phyloP scores from a whole-genome alignment of 2,329 filamentous ascomycete species.

The Septoria petroselini region DNA sequence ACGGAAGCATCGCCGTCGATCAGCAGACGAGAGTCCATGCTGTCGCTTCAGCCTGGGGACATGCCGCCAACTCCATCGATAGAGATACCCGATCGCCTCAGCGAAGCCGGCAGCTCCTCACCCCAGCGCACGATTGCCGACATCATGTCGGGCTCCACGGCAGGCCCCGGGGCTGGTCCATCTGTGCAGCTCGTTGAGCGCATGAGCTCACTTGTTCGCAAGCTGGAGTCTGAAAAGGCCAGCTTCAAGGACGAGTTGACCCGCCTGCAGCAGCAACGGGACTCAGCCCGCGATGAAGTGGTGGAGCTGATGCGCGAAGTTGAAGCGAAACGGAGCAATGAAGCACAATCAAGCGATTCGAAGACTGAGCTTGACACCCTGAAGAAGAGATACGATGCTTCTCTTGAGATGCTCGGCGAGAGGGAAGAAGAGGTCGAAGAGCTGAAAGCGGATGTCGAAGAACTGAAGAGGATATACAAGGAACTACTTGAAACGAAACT shows the following conservation, averaged over 20 bases:
- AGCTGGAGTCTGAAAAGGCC: constrained; percentile 88
- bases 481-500: constrained; percentile 69
- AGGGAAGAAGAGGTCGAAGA: constrained; percentile 95
- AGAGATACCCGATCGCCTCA: constrained; percentile 48
- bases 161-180: constrained; percentile 70
- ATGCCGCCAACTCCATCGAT: constrained; percentile 48
- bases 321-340: constrained; percentile 64
- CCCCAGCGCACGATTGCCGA: constrained; percentile 66
- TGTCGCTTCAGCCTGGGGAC: constrained; percentile 34
- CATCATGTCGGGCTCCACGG: constrained; percentile 60
- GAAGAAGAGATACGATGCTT: constrained; percentile 79
- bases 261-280: constrained; percentile 76
- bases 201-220: constrained; percentile 88
- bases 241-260: constrained; percentile 81
- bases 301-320: constrained; percentile 83
- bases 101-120: constrained; percentile 57
- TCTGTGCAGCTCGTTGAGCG: constrained; percentile 93
- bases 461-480: constrained; percentile 94
- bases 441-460: constrained; percentile 78
- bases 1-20: constrained; percentile 30
- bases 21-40: constrained; percentile 48
- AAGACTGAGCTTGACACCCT: constrained; percentile 61
- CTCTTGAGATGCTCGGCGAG: constrained; percentile 90
- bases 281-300: constrained; percentile 90
- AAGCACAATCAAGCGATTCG: constrained; percentile 39